These are phyloP conservation scores for Diaporthe sp. DNA, from an alignment of 2,329 filamentous ascomycete genomes.

Conservation along the genomic window DNA sequence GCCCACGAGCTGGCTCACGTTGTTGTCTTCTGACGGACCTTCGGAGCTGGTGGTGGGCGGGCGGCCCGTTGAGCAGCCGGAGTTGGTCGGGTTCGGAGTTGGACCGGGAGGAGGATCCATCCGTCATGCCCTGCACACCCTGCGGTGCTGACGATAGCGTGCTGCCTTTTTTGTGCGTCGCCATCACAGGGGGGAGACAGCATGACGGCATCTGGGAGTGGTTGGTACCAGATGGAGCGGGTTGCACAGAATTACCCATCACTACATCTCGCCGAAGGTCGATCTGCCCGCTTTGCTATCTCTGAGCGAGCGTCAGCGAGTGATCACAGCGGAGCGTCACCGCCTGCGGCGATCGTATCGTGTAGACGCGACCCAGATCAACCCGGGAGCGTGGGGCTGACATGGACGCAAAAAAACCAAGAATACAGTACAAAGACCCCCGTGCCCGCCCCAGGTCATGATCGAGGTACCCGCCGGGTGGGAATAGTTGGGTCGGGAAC, in stretches of 20 bases:
- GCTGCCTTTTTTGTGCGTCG: background rate
- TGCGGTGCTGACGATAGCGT: conserved; percentile 13
- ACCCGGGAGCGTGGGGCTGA: conserved; percentile 27
- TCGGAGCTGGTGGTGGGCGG: background rate
- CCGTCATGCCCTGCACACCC: background rate
- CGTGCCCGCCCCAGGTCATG: conserved; percentile 63
- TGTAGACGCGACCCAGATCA: too few species aligned
- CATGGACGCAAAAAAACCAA: conserved; percentile 41
- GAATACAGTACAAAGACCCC: conserved; percentile 73
- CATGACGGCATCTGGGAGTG: background rate
- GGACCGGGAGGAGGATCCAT: background rate
- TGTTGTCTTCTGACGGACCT: background rate
- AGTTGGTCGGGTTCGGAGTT: conserved; percentile 12
- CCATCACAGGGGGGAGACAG: background rate
- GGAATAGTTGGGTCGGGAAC: background rate
- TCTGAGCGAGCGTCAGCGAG: background rate
- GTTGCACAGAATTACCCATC: background rate
- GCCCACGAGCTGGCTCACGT: background rate
- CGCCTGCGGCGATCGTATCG: too few species aligned
- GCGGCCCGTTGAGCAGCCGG: background rate
- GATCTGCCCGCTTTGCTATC: background rate
- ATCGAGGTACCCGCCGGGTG: conserved; percentile 73
- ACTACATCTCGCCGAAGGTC: too few species aligned
- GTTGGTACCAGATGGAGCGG: background rate
- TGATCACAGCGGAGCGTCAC: background rate